A percentile compares a stretch with the other conserved stretches of the same genome.
phyloP scores from a whole-genome alignment of 1,284 basidiomycete species.

The Moesziomyces sp. region DNA sequence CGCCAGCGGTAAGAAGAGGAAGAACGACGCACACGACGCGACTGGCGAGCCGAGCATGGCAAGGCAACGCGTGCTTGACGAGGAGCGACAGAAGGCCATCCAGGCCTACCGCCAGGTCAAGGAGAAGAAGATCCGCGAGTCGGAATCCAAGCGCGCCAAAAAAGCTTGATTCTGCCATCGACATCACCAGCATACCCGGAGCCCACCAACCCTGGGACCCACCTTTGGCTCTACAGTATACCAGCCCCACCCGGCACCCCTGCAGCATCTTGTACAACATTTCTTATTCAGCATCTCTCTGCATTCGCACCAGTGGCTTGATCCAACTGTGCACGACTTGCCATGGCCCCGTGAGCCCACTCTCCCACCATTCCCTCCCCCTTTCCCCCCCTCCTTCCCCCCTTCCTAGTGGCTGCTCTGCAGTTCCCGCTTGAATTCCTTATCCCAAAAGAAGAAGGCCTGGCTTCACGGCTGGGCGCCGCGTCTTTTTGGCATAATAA shows the following conservation, averaged over 20 bases:
- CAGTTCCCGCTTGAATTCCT: slow-evolving; percentile 45
- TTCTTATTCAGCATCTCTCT: slow-evolving; percentile 20
- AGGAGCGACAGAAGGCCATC: slow-evolving; percentile 56
- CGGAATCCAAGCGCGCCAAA: slow-evolving; percentile 31
- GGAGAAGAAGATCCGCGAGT: slow-evolving; percentile 43
- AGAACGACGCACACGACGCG: slow-evolving; percentile 5
- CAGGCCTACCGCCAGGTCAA: slow-evolving; percentile 57
- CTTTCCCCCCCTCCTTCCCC: not conserved
- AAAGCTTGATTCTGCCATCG: slow-evolving; percentile 12
- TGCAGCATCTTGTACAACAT: slow-evolving; percentile 16
- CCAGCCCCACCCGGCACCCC: slow-evolving; percentile 1
- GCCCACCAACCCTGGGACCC: not conserved
- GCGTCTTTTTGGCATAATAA: slow-evolving; percentile 53
- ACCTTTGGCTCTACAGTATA: slow-evolving; percentile 3
- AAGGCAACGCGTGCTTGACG: slow-evolving; percentile 54
- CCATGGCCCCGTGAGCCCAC: not conserved
- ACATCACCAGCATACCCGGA: slow-evolving; percentile 26
- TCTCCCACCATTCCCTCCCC: not conserved
- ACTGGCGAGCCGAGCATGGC: slow-evolving; percentile 51
- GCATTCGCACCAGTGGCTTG: not conserved
- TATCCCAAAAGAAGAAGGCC: slow-evolving; percentile 54
- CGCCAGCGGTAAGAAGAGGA: slow-evolving; percentile 22
- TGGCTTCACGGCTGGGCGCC: slow-evolving; percentile 6
- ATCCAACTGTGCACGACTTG: not conserved
- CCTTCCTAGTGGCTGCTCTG: not conserved